These are phyloP conservation scores for Penicillium crustosum DNA, from an alignment of 2,329 filamentous ascomycete genomes.

Conservation along the genomic window DNA sequence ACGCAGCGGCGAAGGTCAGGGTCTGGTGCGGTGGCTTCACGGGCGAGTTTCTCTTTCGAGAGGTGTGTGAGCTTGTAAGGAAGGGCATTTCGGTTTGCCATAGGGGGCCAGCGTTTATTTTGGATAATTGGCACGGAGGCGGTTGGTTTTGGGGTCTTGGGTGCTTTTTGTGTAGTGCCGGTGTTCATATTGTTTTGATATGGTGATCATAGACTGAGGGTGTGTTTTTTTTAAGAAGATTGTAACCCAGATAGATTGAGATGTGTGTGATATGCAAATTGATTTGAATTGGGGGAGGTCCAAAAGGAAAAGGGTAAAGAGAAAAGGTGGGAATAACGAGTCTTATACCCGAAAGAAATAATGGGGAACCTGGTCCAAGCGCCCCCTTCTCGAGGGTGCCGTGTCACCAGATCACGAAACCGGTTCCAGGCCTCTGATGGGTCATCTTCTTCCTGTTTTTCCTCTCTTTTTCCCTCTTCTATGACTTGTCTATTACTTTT, in stretches of 20 bases:
- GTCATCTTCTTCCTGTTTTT: neutral
- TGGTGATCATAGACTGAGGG: neutral
- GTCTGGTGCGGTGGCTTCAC: slow-evolving; percentile 37
- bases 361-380: slow-evolving; percentile 21
- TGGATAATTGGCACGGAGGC: slow-evolving; percentile 27
- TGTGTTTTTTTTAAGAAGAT: neutral
- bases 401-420: slow-evolving; percentile 21
- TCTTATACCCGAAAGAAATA: slow-evolving; percentile 16
- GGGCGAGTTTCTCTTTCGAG: slow-evolving; percentile 38
- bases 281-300: neutral
- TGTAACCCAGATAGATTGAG: neutral
- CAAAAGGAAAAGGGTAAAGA: neutral
- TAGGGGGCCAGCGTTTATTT: slow-evolving; percentile 36
- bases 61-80: slow-evolving; percentile 38
- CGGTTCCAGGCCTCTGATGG: slow-evolving; percentile 12
- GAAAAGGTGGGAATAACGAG: slow-evolving; percentile 5
- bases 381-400: slow-evolving; percentile 3
- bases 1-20: slow-evolving; percentile 38
- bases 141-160: slow-evolving; percentile 23
- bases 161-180: slow-evolving; percentile 21
- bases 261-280: neutral
- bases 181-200: slow-evolving; percentile 25
- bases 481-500: neutral
- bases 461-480: neutral
- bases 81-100: slow-evolving; percentile 37